A percentile compares a stretch with the other conserved stretches of the same genome.
phyloP scores from a whole-genome alignment of 2,329 filamentous ascomycete genomes.

The Fusarium pininemorale region DNA sequence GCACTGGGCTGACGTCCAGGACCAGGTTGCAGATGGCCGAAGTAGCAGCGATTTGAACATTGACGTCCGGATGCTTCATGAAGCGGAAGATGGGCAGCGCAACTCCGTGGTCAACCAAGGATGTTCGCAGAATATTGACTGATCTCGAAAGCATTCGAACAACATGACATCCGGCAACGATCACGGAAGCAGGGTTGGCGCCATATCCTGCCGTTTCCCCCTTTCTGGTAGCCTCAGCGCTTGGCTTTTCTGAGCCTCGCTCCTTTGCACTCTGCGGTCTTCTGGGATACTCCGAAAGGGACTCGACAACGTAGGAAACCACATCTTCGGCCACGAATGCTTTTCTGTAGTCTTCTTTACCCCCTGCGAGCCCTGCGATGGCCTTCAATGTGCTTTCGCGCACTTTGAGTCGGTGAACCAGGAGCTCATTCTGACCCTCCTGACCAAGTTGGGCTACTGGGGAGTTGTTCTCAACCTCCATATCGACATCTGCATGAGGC shows the following conservation, averaged over 20 bases:
- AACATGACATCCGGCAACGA: constrained; percentile 86
- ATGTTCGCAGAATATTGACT: constrained; percentile 83
- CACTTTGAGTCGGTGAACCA: constrained; percentile 76
- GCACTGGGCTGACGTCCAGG: constrained; percentile 89
- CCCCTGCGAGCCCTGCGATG: constrained; percentile 81
- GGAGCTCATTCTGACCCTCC: constrained; percentile 66
- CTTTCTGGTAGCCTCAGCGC: constrained; percentile 44
- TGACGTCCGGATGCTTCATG: constrained; percentile 76
- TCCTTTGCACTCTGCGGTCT: constrained; percentile 59
- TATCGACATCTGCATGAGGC: constrained; percentile 48
- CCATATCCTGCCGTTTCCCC: constrained; percentile 65
- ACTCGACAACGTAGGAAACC: constrained; percentile 83
- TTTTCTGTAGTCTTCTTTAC: constrained; percentile 86
- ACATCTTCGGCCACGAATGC: constrained; percentile 83
- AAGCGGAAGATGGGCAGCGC: constrained; percentile 80
- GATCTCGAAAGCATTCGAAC: constrained; percentile 85
- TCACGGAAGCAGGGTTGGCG: constrained; percentile 76
- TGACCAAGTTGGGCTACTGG: constrained; percentile 63
- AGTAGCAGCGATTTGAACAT: constrained; percentile 87
- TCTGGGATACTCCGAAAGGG: constrained; percentile 67
- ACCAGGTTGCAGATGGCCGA: constrained; percentile 86
- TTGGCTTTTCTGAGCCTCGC: constrained; percentile 50
- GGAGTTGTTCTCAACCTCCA: constrained; percentile 47
- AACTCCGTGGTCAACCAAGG: constrained; percentile 85
- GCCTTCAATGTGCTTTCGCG: constrained; percentile 81